A percentile compares a stretch with the other conserved stretches of the same genome.
Conservation (phyloP, 305 asterid species). For the Fraxinus albicans region DNA sequence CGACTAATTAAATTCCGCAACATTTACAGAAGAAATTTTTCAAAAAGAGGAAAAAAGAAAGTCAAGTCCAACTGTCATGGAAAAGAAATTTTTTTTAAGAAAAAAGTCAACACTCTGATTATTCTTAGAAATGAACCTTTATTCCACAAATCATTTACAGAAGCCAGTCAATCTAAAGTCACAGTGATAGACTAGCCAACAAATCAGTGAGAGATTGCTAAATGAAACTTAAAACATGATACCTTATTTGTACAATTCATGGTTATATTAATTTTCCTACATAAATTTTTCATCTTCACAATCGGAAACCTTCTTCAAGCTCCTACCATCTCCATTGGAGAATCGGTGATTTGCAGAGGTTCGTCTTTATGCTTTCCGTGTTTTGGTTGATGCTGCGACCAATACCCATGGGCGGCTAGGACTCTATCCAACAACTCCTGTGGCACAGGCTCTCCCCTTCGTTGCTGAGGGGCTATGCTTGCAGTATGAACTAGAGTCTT, state of each 20-base stretch:
- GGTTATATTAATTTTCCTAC: slow-evolving; percentile 17
- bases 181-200: slow-evolving; percentile 32
- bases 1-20: not conserved
- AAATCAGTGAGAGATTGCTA: slow-evolving; percentile 41
- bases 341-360: slow-evolving; percentile 34
- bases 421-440: slow-evolving; percentile 88
- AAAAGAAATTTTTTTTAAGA: not conserved
- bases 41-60: not conserved
- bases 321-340: slow-evolving; percentile 31
- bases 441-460: slow-evolving; percentile 96
- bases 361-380: slow-evolving; percentile 57
- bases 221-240: slow-evolving; percentile 25
- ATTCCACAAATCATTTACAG: slow-evolving; percentile 58
- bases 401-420: slow-evolving; percentile 69
- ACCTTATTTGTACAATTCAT: slow-evolving; percentile 45
- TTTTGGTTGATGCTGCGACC: slow-evolving; percentile 86
- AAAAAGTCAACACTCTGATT: not conserved
- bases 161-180: slow-evolving; percentile 39
- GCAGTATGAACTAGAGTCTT: slow-evolving; percentile 95
- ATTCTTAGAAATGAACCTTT: slow-evolving; percentile 35
- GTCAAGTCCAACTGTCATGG: not conserved
- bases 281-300: not conserved
- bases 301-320: slow-evolving; percentile 36
- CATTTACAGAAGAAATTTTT: not conserved
- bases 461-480: slow-evolving; percentile 93